Evolutionary conservation across 768 basidiomycete species (phyloP).

Genomic region (Tricholoma sp.): DNA sequence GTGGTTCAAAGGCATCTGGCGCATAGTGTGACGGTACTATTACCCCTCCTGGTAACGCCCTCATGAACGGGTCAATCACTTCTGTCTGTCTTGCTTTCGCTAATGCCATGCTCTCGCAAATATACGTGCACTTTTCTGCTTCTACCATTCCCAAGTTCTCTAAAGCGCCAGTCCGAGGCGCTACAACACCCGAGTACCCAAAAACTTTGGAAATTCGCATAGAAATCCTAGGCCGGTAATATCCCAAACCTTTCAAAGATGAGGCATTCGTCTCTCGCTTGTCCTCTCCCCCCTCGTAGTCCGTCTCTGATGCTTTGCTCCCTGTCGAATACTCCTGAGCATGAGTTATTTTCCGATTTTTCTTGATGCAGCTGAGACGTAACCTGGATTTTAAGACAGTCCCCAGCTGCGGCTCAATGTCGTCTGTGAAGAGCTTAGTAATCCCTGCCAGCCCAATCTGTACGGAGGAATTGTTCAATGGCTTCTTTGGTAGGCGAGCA

Average conservation of each 20-base stretch:
- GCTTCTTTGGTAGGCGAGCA: not conserved
- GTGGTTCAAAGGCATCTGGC: too few species aligned
- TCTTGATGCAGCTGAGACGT: not conserved
- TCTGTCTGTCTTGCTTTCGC: slow-evolving; percentile 7
- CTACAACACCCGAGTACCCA: not conserved
- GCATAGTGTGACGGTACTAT: slow-evolving; percentile 2
- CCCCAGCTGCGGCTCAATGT: not conserved
- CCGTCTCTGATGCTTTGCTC: not conserved
- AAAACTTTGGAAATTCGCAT: not conserved
- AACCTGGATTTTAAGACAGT: not conserved
- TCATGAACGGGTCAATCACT: slow-evolving; percentile 12
- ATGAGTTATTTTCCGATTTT: not conserved
- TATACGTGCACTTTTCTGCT: slow-evolving; percentile 7
- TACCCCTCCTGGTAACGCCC: not conserved
- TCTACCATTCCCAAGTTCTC: slow-evolving; percentile 9
- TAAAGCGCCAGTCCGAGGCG: not conserved
- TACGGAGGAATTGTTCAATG: not conserved
- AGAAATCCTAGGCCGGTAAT: not conserved
- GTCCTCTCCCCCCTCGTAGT: not conserved
- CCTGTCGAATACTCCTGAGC: not conserved
- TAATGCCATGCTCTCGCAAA: slow-evolving; percentile 6
- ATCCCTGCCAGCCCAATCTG: not conserved
- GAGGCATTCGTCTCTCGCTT: not conserved
- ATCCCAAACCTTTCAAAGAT: not conserved
- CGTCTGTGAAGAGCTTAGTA: not conserved